phyloP scores from a whole-genome alignment of 257 asterid species.

The Salvia rosmarinus region DNA sequence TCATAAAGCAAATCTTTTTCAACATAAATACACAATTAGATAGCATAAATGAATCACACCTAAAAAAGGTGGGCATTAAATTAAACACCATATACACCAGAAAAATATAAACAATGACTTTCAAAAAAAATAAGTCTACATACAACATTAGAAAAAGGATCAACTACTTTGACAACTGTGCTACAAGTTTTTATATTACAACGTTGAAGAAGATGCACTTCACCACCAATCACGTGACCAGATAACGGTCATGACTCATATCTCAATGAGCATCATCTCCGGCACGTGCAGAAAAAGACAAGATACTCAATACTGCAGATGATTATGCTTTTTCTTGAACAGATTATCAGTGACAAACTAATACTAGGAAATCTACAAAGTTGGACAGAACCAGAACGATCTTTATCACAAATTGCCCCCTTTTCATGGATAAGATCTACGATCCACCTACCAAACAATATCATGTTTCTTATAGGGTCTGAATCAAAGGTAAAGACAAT shows the following conservation, averaged over 20 bases:
- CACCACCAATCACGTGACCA: constrained; percentile 23
- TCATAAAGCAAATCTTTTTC: background rate
- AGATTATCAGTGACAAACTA: constrained; percentile 8
- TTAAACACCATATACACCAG: constrained; percentile 14
- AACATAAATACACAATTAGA: background rate
- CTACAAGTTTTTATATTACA: constrained; percentile 4
- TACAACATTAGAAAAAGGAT: background rate
- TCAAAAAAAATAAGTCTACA: constrained; percentile 8
- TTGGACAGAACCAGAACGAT: background rate
- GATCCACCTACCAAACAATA: background rate
- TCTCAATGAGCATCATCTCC: background rate
- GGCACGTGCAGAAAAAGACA: constrained; percentile 18
- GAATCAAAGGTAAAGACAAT: constrained; percentile 5
- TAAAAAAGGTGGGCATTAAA: background rate
- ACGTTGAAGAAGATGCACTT: background rate
- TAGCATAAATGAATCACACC: background rate
- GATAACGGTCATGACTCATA: constrained; percentile 10
- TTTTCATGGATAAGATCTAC: constrained; percentile 1
- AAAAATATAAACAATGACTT: constrained; percentile 14
- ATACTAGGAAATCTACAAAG: constrained; percentile 4
- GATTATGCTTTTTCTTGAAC: constrained; percentile 23
- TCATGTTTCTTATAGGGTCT: background rate
- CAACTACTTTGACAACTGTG: constrained; percentile 1
- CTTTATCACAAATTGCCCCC: background rate
- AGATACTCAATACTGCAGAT: background rate